Base-by-base conservation (phyloP, 2,329 filamentous ascomycete genomes). In the Tetracladium maxilliforme region DNA sequence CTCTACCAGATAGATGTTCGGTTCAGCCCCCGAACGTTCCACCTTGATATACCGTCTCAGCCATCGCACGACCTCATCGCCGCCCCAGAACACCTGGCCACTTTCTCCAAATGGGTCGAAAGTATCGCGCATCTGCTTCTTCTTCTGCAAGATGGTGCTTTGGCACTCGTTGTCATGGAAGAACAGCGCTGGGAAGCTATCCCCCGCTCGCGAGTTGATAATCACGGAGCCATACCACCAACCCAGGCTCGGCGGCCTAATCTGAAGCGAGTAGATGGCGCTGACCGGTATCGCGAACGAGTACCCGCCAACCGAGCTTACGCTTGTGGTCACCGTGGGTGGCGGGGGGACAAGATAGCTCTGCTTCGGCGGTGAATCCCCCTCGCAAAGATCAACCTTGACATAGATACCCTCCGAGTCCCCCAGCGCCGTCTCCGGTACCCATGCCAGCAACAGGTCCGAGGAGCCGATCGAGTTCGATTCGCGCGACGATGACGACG, bases 151-250 rank as follows among this genome's bases (percentile, higher is more conserved):
- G 13, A 95, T 92, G 0, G 90, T 98, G 26, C 80, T 92, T 51
- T 93, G 80, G 43, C 90, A 98, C 55, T 98, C 90, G 33, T 74
- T 84, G 43, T 98, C 90, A 47, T 98, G 90, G 54, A 98, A 98
- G 55, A 98, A 98, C 2, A 98, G 58, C 0, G 90, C 84, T 0
- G 90, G 90, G 38, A 95, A 93, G 45, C 81, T 90, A 45, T 95
- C 86, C 4, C 92, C 92, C 1, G 78, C 73, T 9, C 80, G 64
- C 2, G 81, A 83, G 47, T 98, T 98, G 55, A 98, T 82, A 29
- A 98, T 77, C 15, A 98, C 54, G 34, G 84, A 93, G 17, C 90
- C 90, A 47, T 92, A 94, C 90, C 90, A 98, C 92, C 90, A 98
- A 10, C 90, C 92, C 6, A 93, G 54, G 46, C 83, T 94, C 5